Evolutionary conservation across 352 stramenopile genomes (phyloP).

Genomic region (Pythium apleroticum): DNA sequence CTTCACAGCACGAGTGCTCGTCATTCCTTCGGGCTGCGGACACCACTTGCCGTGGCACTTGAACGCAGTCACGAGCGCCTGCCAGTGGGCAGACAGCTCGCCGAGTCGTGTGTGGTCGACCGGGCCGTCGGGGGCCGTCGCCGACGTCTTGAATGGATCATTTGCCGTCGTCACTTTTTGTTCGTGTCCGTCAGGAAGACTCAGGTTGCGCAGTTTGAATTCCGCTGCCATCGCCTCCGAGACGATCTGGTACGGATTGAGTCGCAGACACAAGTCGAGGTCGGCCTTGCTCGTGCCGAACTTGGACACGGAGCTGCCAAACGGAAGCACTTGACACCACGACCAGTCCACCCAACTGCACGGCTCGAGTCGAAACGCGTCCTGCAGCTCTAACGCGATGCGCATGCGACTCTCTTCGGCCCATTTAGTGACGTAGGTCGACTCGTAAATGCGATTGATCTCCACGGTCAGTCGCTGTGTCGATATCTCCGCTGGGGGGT

Average conservation of each 20-base stretch:
- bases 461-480: too few species aligned
- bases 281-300: slow-evolving; percentile 72
- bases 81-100: slow-evolving; percentile 13
- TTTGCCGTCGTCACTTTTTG: too few species aligned
- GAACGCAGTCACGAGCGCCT: slow-evolving; percentile 21
- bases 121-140: neutral
- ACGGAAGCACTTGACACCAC: slow-evolving; percentile 35
- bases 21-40: too few species aligned
- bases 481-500: too few species aligned
- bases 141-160: too few species aligned
- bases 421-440: too few species aligned
- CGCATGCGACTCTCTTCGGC: slow-evolving; percentile 16
- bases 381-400: slow-evolving; percentile 13
- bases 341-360: too few species aligned
- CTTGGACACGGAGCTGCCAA: slow-evolving; percentile 76
- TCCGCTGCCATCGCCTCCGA: neutral
- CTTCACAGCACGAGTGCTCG: neutral
- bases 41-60: too few species aligned
- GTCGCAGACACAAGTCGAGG: slow-evolving; percentile 71
- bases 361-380: slow-evolving; percentile 7
- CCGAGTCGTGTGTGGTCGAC: slow-evolving; percentile 6
- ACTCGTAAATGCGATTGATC: too few species aligned
- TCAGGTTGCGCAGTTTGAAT: neutral
- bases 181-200: too few species aligned
- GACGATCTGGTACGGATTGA: slow-evolving; percentile 13